These are phyloP conservation scores for Termitomyces sp. DNA, from an alignment of 768 basidiomycete genomes.

Conservation along the genomic window DNA sequence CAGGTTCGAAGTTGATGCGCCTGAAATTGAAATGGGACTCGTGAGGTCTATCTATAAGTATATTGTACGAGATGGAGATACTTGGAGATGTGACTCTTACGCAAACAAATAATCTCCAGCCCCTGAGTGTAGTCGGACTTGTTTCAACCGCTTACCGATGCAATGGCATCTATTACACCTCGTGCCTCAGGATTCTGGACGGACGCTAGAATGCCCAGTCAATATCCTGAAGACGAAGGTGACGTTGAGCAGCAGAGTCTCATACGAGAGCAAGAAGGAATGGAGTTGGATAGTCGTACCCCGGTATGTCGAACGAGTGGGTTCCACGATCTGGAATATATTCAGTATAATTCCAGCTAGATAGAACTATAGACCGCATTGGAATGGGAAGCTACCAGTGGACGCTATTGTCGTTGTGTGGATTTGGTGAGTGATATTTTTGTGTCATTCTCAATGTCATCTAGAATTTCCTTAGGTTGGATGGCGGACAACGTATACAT, in stretches of 20 bases:
- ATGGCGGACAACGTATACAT: slow-evolving; percentile 79
- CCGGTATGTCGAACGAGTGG: slow-evolving; percentile 25
- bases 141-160: slow-evolving; percentile 18
- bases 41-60: too few relatives aligned
- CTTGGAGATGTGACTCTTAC: too few relatives aligned
- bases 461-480: slow-evolving; percentile 55
- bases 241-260: slow-evolving; percentile 26
- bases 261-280: slow-evolving; percentile 19
- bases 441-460: background rate
- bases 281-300: slow-evolving; percentile 38
- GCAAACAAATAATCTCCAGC: too few relatives aligned
- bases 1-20: background rate
- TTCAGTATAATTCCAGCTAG: slow-evolving; percentile 33
- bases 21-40: background rate
- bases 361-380: slow-evolving; percentile 85
- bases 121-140: too few relatives aligned
- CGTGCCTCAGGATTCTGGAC: slow-evolving; percentile 48
- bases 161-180: slow-evolving; percentile 37
- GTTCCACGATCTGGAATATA: background rate
- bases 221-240: slow-evolving; percentile 33
- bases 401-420: slow-evolving; percentile 77
- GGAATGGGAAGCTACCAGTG: slow-evolving; percentile 92
- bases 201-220: slow-evolving; percentile 27
- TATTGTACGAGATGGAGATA: too few relatives aligned
- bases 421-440: slow-evolving; percentile 52